Evolutionary conservation across 768 basidiomycete species (phyloP).

Genomic region (Cyclocybe aegerita): DNA sequence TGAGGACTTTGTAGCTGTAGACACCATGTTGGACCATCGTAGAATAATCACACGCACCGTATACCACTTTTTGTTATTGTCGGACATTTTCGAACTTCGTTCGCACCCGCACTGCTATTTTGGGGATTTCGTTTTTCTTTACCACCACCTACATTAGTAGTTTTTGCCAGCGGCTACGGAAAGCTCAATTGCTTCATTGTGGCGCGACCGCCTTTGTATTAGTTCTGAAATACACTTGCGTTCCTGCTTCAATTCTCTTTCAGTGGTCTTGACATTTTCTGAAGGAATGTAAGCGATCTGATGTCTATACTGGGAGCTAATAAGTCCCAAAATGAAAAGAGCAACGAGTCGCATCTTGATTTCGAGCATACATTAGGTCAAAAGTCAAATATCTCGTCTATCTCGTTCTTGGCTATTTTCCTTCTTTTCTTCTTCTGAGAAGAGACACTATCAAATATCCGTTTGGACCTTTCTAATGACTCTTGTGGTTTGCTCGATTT

Average conservation of each 20-base stretch:
- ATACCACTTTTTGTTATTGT: conserved; percentile 26
- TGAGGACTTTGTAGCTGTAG: conserved; percentile 8
- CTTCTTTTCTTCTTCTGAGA: conserved; percentile 31
- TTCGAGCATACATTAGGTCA: conserved; percentile 7
- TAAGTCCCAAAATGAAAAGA: too few species aligned
- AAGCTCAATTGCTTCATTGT: conserved; percentile 7
- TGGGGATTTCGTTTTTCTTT: conserved; percentile 12
- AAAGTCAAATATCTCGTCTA: conserved; percentile 67
- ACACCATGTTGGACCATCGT: conserved; percentile 23
- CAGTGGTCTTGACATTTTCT: neutral
- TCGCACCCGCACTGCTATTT: conserved; percentile 17
- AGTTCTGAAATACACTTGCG: conserved; percentile 10
- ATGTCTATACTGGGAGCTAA: too few species aligned
- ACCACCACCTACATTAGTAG: conserved; percentile 14
- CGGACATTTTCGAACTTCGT: conserved; percentile 15
- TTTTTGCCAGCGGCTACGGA: conserved; percentile 16
- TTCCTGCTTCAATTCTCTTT: too few species aligned
- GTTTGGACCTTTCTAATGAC: neutral
- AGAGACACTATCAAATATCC: neutral
- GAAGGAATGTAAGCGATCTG: neutral
- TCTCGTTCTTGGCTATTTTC: conserved; percentile 52
- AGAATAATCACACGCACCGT: conserved; percentile 25
- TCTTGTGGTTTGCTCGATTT: neutral
- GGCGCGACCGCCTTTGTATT: conserved; percentile 11
- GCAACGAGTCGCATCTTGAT: neutral